Evolutionary conservation across 805 yeast species (phyloP), one percentile per base, ranked within the genome.

Genomic region (Wickerhamiella brachini): DNA sequence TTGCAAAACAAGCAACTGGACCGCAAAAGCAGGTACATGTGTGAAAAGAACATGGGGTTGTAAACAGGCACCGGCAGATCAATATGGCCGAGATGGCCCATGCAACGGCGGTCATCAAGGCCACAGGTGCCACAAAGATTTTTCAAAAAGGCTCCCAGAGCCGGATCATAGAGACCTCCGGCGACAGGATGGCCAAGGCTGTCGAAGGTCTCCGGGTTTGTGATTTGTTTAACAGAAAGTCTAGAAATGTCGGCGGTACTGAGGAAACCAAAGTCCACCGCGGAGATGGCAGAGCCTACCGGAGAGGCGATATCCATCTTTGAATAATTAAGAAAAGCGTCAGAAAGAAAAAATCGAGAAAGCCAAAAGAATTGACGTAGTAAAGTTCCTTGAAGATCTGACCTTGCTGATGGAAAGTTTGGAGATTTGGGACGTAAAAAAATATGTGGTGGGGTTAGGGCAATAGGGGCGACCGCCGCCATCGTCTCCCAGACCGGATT

Each of bases 41-140:
- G 97, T 63, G 80, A 79, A 78, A 94, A 93, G 63, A 94, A 93
- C 59, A 93, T 70, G 18, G 99, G 97, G 65, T 87, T 90, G 73
- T 87, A 93, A 44, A 86, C 94, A 3, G 97, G 95, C 43, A 88
- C 82, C 5, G 99, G 99, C 56, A 93, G 75, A 66, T 90, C 97
- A 56, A 93, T 88, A 67, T 93, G 98, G 54, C 99, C 99, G 67
- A 88, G 87, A 67, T 93, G 99, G 46, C 99, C 99, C 3, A 97
- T 97, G 71, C 99, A 93, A 60, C 79, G 81, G 63, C 83, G 80
- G 59, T 90, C 97, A 65, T 89, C 95, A 55, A 90, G 73, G 18
- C 97, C 96, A 77, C 99, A 93, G 1, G 97, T 90, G 21, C 93
- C 76, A 77, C 99, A 88, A 53, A 85, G 74, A 65, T 90, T 86